Base-by-base conservation (phyloP, 2,329 filamentous ascomycete species). In the Didymella glomerata region DNA sequence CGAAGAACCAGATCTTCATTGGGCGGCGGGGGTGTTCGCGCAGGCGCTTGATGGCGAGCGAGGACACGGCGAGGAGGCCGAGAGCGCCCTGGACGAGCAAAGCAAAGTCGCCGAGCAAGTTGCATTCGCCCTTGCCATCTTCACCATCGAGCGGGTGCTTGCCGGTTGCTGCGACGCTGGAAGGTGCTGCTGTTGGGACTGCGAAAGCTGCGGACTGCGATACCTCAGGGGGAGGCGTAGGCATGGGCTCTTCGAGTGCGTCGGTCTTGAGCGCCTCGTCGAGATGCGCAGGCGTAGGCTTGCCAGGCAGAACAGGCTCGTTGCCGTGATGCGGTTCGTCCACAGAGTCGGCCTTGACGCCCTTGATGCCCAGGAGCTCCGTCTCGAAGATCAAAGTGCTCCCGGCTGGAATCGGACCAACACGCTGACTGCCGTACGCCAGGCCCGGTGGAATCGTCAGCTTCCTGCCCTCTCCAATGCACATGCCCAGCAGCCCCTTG, bases 1-100 rank as follows among this genome's bases (percentile, higher is more conserved):
- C 95, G 77, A 98, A 99, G 77, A 91, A 93, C 94, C 95, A 99
- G 66, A 99, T 93, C 84, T 96, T 96, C 72, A 98, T 74, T 1
- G 94, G 94, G 54, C 95, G 86, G 76, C 97, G 94, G 1, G 95
- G 94, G 57, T 91, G 85, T 79, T 99, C 95, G 65, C 91, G 87
- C 88, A 90, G 97, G 68, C 95, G 86, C 82, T 99, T 99, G 82
- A 88, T 96, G 8, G 98, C 94, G 48, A 99, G 85, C 1, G 93
- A 91, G 54, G 94, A 82, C 51, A 98, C 80, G 9, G 95, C 95
- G 55, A 97, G 81, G 18, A 84, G 86, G 18, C 95, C 95, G 18
- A 99, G 86, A 1, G 92, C 91, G 42, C 87, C 90, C 81, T 99
- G 95, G 6, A 99, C 90, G 32, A 99, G 73, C 54, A 99, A 85